Conservation (phyloP, 768 basidiomycete species). For the Saitozyma sp. region DNA sequence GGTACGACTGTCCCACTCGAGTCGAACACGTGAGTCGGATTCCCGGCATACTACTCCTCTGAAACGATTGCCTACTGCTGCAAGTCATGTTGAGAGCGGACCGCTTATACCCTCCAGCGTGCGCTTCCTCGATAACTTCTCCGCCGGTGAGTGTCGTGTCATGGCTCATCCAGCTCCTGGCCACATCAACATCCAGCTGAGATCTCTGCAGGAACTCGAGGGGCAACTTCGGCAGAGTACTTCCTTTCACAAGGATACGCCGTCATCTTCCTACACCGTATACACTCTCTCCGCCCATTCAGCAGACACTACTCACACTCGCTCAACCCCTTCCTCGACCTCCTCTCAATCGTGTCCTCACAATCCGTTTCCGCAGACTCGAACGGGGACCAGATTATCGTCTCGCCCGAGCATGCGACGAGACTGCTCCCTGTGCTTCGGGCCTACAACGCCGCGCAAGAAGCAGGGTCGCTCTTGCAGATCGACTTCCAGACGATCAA, state of each 20-base stretch:
- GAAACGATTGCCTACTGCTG: not conserved
- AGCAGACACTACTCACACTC: slow-evolving; percentile 97
- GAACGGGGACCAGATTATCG: slow-evolving; percentile 58
- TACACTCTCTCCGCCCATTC: slow-evolving; percentile 96
- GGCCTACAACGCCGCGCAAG: slow-evolving; percentile 77
- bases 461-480: slow-evolving; percentile 72
- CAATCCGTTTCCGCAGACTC: slow-evolving; percentile 7
- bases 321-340: slow-evolving; percentile 95
- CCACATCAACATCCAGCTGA: not conserved
- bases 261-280: slow-evolving; percentile 97
- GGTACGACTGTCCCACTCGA: slow-evolving; percentile 97
- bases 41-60: slow-evolving; percentile 12
- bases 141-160: slow-evolving; percentile 70
- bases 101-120: slow-evolving; percentile 63
- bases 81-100: slow-evolving; percentile 21
- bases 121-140: slow-evolving; percentile 97
- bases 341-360: slow-evolving; percentile 65
- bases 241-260: slow-evolving; percentile 86
- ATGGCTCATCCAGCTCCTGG: not conserved
- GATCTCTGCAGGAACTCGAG: slow-evolving; percentile 72
- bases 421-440: slow-evolving; percentile 71
- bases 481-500: slow-evolving; percentile 91
- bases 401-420: slow-evolving; percentile 65
- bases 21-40: slow-evolving; percentile 91
- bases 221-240: slow-evolving; percentile 97